These are phyloP conservation scores for Kentomonas sorsogonicus DNA, from an alignment of 208 protist species.

Conservation along the genomic window DNA sequence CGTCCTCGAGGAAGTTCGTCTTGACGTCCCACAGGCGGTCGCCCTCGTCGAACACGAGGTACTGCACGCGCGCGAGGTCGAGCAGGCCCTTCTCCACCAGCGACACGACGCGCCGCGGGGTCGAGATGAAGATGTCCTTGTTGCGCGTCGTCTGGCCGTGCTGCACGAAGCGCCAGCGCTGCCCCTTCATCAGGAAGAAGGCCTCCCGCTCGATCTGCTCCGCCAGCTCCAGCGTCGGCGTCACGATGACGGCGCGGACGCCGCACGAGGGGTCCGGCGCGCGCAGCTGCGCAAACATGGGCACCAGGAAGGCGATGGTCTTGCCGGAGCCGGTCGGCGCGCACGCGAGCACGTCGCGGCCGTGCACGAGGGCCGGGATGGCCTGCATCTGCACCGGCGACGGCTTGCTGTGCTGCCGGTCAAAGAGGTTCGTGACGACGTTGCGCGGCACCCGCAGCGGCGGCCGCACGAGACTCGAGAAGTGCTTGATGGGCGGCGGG, in stretches of 20 bases:
- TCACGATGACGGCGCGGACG: slow-evolving; percentile 92
- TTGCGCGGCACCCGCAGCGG: slow-evolving; percentile 67
- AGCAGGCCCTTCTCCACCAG: slow-evolving; percentile 79
- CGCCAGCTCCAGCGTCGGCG: slow-evolving; percentile 95
- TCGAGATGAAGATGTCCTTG: slow-evolving; percentile 91
- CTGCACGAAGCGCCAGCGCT: slow-evolving; percentile 85
- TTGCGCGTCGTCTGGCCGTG: slow-evolving; percentile 86
- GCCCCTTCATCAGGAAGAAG: slow-evolving; percentile 81
- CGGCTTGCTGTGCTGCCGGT: slow-evolving; percentile 81
- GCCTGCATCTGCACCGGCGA: slow-evolving; percentile 97
- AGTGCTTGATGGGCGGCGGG: slow-evolving; percentile 78
- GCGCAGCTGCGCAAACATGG: slow-evolving; percentile 89
- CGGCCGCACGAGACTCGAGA: slow-evolving; percentile 75
- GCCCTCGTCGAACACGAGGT: slow-evolving; percentile 97
- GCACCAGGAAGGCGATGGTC: slow-evolving; percentile 92
- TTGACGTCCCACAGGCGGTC: slow-evolving; percentile 94
- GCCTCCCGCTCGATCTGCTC: slow-evolving; percentile 93
- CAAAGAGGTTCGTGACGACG: slow-evolving; percentile 80
- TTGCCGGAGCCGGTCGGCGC: slow-evolving; percentile 94
- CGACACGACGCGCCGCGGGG: slow-evolving; percentile 75
- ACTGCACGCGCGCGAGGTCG: slow-evolving; percentile 68
- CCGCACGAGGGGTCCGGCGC: slow-evolving; percentile 60
- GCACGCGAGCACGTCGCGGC: slow-evolving; percentile 85
- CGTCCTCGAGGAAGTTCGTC: slow-evolving; percentile 66
- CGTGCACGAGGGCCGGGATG: slow-evolving; percentile 89